Conservation (phyloP, 768 basidiomycete species). For the Tulasnella sp. region DNA sequence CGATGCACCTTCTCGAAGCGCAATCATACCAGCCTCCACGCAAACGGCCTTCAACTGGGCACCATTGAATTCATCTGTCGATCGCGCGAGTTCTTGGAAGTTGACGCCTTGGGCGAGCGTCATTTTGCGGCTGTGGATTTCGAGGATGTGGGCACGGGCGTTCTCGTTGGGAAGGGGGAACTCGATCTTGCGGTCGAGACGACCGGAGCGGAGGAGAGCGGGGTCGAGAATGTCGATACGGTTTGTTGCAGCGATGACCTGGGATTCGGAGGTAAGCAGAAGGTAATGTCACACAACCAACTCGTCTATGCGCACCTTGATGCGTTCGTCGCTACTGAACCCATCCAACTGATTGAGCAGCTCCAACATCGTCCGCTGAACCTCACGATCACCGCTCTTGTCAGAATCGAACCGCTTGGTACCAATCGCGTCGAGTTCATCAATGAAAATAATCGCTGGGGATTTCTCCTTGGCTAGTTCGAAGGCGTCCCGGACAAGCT, state of each 20-base stretch:
- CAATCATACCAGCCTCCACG: slow-evolving; percentile 99
- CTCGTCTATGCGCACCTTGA: slow-evolving; percentile 58
- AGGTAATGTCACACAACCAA: neutral
- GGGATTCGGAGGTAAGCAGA: slow-evolving; percentile 4
- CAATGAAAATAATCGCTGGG: slow-evolving; percentile 98
- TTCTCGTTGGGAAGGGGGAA: slow-evolving; percentile 95
- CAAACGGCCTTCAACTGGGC: slow-evolving; percentile 95
- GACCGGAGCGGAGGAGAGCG: slow-evolving; percentile 93
- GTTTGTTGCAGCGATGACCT: slow-evolving; percentile 99
- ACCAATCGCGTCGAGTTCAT: slow-evolving; percentile 96
- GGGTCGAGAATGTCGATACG: slow-evolving; percentile 98
- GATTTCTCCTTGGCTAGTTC: slow-evolving; percentile 97
- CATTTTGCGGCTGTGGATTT: slow-evolving; percentile 98
- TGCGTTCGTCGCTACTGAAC: slow-evolving; percentile 91
- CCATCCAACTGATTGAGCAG: slow-evolving; percentile 96
- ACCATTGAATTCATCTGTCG: slow-evolving; percentile 98
- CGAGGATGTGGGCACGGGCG: slow-evolving; percentile 89
- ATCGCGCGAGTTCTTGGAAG: slow-evolving; percentile 90
- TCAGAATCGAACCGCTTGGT: slow-evolving; percentile 98
- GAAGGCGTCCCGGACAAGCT: slow-evolving; percentile 96
- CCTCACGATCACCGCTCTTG: slow-evolving; percentile 97
- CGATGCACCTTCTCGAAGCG: slow-evolving; percentile 81
- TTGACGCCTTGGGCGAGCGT: slow-evolving; percentile 76
- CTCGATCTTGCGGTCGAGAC: slow-evolving; percentile 96
- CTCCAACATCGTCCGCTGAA: slow-evolving; percentile 99